Evolutionary conservation across 495 filamentous ascomycete genomes (phyloP).

Genomic region (Tuber indicum): DNA sequence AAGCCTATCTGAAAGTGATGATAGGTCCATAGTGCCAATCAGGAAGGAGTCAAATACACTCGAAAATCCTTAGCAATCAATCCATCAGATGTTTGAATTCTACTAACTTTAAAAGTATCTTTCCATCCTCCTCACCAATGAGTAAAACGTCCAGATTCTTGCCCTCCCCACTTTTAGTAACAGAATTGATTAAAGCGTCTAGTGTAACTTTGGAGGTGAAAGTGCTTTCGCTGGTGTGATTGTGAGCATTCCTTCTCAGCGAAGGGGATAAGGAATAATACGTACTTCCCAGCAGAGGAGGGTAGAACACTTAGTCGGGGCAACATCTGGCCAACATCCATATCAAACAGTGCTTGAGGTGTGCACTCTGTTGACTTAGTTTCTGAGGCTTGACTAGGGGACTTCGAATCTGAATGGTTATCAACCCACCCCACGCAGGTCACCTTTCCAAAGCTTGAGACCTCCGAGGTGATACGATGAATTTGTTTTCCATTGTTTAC

Average conservation of each 20-base stretch:
- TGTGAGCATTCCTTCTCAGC: conserved; percentile 3
- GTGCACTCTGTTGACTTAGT: conserved; percentile 37
- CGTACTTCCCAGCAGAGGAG: conserved; percentile 37
- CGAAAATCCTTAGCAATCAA: conserved; percentile 6
- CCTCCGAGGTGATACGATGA: conserved; percentile 36
- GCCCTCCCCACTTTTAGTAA: conserved; percentile 38
- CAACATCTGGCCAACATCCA: conserved; percentile 40
- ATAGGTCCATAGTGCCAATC: conserved; percentile 56
- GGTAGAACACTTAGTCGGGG: conserved; percentile 39
- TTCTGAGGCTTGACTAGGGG: conserved; percentile 15
- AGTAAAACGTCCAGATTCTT: conserved; percentile 65
- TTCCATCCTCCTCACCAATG: conserved; percentile 68
- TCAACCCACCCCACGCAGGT: conserved; percentile 42
- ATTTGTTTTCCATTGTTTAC: conserved; percentile 42
- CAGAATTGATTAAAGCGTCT: conserved; percentile 40
- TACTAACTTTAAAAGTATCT: conserved; percentile 55
- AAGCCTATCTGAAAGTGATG: conserved; percentile 37
- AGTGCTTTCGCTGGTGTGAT: conserved; percentile 34
- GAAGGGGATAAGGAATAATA: background rate
- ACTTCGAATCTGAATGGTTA: conserved; percentile 29
- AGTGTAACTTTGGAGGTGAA: conserved; percentile 42
- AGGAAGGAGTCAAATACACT: conserved; percentile 87
- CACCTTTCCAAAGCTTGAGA: conserved; percentile 34
- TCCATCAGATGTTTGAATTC: background rate
- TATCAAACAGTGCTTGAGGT: conserved; percentile 38